These are phyloP conservation scores for Apiotrichum porosum DNA, from an alignment of 1,284 basidiomycete genomes.

Conservation along the genomic window DNA sequence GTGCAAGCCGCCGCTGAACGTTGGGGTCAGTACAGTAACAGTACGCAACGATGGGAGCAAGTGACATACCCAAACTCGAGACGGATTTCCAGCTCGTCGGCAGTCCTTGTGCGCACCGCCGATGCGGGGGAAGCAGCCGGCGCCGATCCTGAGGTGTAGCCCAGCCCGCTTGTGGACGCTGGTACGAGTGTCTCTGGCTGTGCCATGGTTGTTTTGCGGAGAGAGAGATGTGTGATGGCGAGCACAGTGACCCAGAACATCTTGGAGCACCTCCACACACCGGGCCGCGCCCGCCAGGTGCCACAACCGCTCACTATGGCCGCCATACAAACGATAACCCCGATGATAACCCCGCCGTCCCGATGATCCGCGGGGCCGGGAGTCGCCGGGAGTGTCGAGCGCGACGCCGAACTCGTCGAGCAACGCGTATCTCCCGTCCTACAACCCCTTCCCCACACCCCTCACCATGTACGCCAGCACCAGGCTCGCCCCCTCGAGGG, in stretches of 20 bases:
- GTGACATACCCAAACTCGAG: constrained; percentile 20
- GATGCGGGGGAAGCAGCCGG: not conserved
- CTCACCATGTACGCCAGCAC: constrained; percentile 31
- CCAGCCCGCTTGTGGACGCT: constrained; percentile 22
- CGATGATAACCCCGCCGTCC: constrained; percentile 5
- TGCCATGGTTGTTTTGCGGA: constrained; percentile 3
- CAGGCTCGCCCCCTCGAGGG: constrained; percentile 26
- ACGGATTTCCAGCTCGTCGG: constrained; percentile 13
- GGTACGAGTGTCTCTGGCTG: constrained; percentile 8
- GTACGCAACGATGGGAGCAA: not conserved
- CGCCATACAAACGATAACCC: not conserved
- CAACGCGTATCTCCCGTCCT: not conserved
- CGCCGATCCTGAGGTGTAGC: constrained; percentile 17
- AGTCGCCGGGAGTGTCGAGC: too few species aligned
- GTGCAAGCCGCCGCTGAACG: constrained; percentile 70
- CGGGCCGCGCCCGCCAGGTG: too few species aligned
- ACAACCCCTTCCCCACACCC: not conserved
- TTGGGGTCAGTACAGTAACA: not conserved
- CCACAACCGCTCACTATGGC: not conserved
- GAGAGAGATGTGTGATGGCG: not conserved
- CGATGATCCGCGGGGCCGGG: too few species aligned
- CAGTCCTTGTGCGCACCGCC: not conserved
- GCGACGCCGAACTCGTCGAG: not conserved
- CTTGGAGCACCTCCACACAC: constrained; percentile 8
- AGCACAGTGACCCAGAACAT: too few species aligned